Conservation (phyloP, 164 flowering plant genomes). For the Nelumbo lutea region DNA sequence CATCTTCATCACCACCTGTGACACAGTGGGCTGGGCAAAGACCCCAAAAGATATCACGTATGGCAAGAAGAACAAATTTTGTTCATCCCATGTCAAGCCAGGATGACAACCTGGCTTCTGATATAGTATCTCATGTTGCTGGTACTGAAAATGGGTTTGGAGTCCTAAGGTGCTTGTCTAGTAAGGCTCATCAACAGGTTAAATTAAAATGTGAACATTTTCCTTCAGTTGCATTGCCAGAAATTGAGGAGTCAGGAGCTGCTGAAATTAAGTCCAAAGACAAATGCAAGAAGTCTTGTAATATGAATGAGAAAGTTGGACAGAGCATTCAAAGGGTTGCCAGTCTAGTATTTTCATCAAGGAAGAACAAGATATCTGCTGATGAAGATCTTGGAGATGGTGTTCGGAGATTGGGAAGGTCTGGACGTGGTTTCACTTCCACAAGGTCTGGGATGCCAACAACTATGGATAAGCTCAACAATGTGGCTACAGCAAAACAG, state of each 20-base stretch:
- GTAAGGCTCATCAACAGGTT: conserved; percentile 51
- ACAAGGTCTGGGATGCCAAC: conserved; percentile 48
- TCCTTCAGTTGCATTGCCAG: conserved; percentile 63
- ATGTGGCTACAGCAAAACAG: conserved; percentile 63
- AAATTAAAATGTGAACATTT: conserved; percentile 51
- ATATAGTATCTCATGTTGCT: conserved; percentile 37
- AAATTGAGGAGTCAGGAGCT: conserved; percentile 83
- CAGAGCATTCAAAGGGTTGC: conserved; percentile 50
- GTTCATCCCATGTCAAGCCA: conserved; percentile 50
- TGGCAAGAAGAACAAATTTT: conserved; percentile 70
- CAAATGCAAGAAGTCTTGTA: conserved; percentile 49
- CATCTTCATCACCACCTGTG: conserved; percentile 82
- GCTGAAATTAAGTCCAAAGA: conserved; percentile 57
- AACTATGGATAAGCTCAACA: conserved; percentile 47
- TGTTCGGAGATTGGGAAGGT: conserved; percentile 72
- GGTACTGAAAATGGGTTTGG: conserved; percentile 46
- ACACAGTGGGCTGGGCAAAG: conserved; percentile 75
- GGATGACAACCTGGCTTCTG: conserved; percentile 52
- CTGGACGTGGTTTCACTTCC: conserved; percentile 51
- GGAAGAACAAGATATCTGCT: conserved; percentile 57
- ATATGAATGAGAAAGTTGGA: conserved; percentile 54
- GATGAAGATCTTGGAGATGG: conserved; percentile 72
- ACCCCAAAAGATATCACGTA: conserved; percentile 72
- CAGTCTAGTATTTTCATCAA: conserved; percentile 39
- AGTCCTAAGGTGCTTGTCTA: conserved; percentile 32